Conservation (phyloP, 2,329 filamentous ascomycete genomes). For the Fusarium longipes region DNA sequence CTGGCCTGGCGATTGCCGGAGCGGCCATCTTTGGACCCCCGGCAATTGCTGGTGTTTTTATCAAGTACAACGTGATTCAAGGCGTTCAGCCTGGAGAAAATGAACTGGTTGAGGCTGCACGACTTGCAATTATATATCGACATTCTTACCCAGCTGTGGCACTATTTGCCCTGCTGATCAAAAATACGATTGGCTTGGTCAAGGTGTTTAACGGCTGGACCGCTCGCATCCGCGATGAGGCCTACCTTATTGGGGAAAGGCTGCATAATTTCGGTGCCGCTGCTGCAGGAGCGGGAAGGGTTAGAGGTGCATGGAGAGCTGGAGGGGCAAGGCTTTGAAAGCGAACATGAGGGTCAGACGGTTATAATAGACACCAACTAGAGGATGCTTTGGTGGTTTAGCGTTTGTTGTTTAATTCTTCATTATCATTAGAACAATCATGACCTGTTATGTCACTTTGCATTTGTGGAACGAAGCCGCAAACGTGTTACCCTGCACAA, state of each 20-base stretch:
- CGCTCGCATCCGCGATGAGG: constrained; percentile 87
- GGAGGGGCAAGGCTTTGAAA: constrained; percentile 49
- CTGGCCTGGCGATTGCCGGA: constrained; percentile 70
- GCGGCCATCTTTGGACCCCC: constrained; percentile 74
- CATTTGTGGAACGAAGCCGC: constrained; percentile 19
- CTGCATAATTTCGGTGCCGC: constrained; percentile 87
- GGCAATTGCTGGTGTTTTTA: constrained; percentile 58
- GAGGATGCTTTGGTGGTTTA: constrained; percentile 10
- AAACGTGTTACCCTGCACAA: constrained; percentile 29
- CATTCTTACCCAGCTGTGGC: constrained; percentile 77
- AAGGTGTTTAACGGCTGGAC: constrained; percentile 80
- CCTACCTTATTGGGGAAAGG: constrained; percentile 93
- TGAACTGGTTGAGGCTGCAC: constrained; percentile 46
- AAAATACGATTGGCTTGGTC: constrained; percentile 61
- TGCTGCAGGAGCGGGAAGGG: constrained; percentile 52
- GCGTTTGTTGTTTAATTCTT: constrained; percentile 10
- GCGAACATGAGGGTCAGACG: constrained; percentile 2
- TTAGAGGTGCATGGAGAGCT: constrained; percentile 53
- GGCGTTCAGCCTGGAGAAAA: constrained; percentile 33
- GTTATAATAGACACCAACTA: constrained; percentile 13
- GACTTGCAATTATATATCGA: constrained; percentile 59
- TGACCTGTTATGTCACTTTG: constrained; percentile 15
- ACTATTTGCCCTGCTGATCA: constrained; percentile 59
- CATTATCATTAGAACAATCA: constrained; percentile 7
- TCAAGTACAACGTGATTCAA: constrained; percentile 42